Evolutionary conservation across 768 basidiomycete genomes (phyloP), one percentile per base, ranked within the genome.

Genomic region (Pisolithus albus): DNA sequence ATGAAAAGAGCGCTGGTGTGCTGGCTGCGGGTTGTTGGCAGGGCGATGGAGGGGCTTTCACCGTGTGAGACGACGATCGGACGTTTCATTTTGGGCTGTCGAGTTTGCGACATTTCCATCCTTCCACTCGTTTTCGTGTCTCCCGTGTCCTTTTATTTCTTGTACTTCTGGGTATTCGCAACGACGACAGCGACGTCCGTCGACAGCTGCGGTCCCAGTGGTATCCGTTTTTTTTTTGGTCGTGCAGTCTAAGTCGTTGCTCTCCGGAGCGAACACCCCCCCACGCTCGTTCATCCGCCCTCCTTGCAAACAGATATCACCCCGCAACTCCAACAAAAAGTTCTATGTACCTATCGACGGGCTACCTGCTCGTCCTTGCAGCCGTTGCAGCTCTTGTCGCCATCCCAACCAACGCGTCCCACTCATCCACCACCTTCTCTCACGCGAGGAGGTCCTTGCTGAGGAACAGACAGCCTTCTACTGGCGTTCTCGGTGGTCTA

Each of bases 211-310:
- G 54, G 58, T 58, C 34, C 56, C 58, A 43, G 46, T 47, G 47
- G 47, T 42, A 19, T n/a, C 2, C 38, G 1, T n/a, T 39, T 39
- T 19, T 36, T 43, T 51, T n/a, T 45, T 26, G 26, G 26, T 44
- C 9, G 34, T 45, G 30, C 40, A 47, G 23, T 26, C 47, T 44
- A 38, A 7, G 32, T 56, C 46, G 41, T 46, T 47, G 50, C 52
- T 10, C 47, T 46, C 32, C 34, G 60, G 54, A 51, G 55, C 49
- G 46, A 53, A 51, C 24, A 52, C 59, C 56, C 26, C 26, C 59
- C 47, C 71, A 75, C 75, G 64, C 69, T 76, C 76, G 46, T 77
- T 78, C 57, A 50, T 49, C 50, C 60, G 58, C 66, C 61, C 61
- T 63, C 64, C 63, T 54, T 54, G 65, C 70, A 62, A 52, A 56